A percentile compares a stretch with the other conserved stretches of the same genome.
Evolutionary conservation across 2,329 filamentous ascomycete species (phyloP).

Genomic region (Claviceps cyperi): DNA sequence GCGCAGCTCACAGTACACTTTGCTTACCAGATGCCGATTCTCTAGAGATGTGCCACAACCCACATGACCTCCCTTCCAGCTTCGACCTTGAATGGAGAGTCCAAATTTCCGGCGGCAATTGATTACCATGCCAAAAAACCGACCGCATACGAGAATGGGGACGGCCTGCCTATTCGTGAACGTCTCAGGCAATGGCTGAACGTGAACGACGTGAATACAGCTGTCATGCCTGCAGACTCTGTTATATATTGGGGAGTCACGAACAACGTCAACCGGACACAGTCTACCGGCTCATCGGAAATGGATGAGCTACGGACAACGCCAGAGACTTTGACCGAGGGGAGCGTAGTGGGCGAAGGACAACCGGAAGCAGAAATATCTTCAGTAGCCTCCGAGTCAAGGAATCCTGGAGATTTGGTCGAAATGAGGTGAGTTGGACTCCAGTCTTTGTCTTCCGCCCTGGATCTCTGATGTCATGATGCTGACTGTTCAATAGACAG

Average conservation of each 20-base stretch:
- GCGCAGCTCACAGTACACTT: neutral
- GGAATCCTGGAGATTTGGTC: constrained; percentile 34
- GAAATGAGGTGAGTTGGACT: constrained; percentile 26
- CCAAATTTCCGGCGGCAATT: neutral
- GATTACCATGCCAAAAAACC: neutral
- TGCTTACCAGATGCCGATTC: neutral
- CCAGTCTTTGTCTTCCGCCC: too few relatives aligned
- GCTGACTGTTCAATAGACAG: constrained; percentile 12
- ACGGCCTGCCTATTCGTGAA: constrained; percentile 21
- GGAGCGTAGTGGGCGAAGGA: constrained; percentile 14
- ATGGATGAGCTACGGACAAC: constrained; percentile 16
- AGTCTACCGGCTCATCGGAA: constrained; percentile 19
- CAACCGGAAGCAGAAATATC: constrained; percentile 13
- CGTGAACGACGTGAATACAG: constrained; percentile 18
- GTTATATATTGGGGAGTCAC: constrained; percentile 14
- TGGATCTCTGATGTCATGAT: neutral
- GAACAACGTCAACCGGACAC: constrained; percentile 19
- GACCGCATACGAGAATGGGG: neutral
- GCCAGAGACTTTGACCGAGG: constrained; percentile 12
- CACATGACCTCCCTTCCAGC: neutral
- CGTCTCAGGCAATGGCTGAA: constrained; percentile 27
- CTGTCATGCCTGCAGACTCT: constrained; percentile 12
- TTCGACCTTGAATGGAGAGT: neutral
- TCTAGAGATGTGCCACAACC: constrained; percentile 9
- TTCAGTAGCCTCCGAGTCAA: constrained; percentile 13